Evolutionary conservation across 2,329 filamentous ascomycete species (phyloP), one percentile per base, ranked within the genome.

Genomic region (Colletotrichum sublineola): DNA sequence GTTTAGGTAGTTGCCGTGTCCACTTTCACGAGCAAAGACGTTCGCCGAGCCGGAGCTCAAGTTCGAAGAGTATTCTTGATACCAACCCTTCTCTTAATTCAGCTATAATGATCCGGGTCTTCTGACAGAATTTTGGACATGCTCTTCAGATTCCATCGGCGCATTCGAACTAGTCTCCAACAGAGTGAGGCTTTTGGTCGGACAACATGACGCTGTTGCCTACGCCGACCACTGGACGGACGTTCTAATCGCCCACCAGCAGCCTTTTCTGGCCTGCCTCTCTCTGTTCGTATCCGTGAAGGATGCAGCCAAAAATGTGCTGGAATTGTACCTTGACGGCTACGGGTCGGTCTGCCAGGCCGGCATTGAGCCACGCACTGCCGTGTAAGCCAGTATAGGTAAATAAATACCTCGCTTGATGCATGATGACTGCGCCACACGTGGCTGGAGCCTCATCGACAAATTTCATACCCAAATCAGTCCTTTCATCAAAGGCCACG

Each of bases 401-500:
- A 40, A 2, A 9, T 40, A n/a, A 46, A 12, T 66, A 48, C 48
- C 63, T 62, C 55, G 63, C 38, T 71, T 67, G 46, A 44, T 60
- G 57, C 57, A 71, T 70, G 52, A n/a, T 38, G 24, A 5, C 15
- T 61, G 55, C 65, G 72, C 63, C 68, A 74, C 70, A 66, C 18
- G 73, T 75, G 73, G 73, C 73, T 74, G 57, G 46, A 72, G 44
- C 61, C 64, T 73, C 60, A 69, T 69, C 56, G 63, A 50, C 65
- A 74, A 73, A 73, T 72, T 74, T 74, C 71, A 63, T 44, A 33
- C 29, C 20, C 14, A 29, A 14, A 55, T 65, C 64, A 52, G 64
- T 48, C 65, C 71, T 71, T 63, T 50, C 67, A 61, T 55, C 40
- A 38, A 61, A 46, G 58, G 18, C 38, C 64, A 66, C 52, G 29